Conservation (phyloP, 805 yeast species). For the Yarrowia sp. region DNA sequence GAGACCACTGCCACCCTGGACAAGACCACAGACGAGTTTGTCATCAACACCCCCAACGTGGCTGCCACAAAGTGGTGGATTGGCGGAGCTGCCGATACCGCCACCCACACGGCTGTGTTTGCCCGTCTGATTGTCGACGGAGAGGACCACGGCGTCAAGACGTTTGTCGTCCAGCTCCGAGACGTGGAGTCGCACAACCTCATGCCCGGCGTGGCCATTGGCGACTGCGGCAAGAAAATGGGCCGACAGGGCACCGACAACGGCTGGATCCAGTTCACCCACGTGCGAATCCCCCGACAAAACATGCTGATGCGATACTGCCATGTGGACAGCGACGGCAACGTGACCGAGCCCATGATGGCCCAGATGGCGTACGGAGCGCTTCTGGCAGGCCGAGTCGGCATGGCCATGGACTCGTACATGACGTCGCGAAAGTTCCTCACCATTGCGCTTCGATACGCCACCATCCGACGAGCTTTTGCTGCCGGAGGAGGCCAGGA, state of each 20-base stretch:
- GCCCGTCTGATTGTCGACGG: slow-evolving; percentile 83
- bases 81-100: slow-evolving; percentile 95
- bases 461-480: slow-evolving; percentile 88
- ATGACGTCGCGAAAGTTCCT: slow-evolving; percentile 77
- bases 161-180: slow-evolving; percentile 87
- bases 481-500: slow-evolving; percentile 60
- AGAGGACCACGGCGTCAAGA: slow-evolving; percentile 88
- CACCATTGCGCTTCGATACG: slow-evolving; percentile 86
- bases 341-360: slow-evolving; percentile 77
- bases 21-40: slow-evolving; percentile 67
- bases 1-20: slow-evolving; percentile 91
- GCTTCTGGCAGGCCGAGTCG: slow-evolving; percentile 83
- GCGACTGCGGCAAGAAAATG: slow-evolving; percentile 94
- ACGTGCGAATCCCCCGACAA: slow-evolving; percentile 81
- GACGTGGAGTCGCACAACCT: slow-evolving; percentile 69
- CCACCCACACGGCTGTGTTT: slow-evolving; percentile 81
- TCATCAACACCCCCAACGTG: slow-evolving; percentile 82
- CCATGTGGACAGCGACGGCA: slow-evolving; percentile 68
- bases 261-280: slow-evolving; percentile 92
- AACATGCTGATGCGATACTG: slow-evolving; percentile 83
- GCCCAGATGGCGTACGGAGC: slow-evolving; percentile 91
- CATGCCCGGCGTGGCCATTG: slow-evolving; percentile 79
- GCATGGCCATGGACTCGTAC: slow-evolving; percentile 85
- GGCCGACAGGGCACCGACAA: slow-evolving; percentile 95
- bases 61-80: slow-evolving; percentile 99